phyloP scores from a whole-genome alignment of 495 filamentous ascomycete species.

The Bacidia gigantensis region DNA sequence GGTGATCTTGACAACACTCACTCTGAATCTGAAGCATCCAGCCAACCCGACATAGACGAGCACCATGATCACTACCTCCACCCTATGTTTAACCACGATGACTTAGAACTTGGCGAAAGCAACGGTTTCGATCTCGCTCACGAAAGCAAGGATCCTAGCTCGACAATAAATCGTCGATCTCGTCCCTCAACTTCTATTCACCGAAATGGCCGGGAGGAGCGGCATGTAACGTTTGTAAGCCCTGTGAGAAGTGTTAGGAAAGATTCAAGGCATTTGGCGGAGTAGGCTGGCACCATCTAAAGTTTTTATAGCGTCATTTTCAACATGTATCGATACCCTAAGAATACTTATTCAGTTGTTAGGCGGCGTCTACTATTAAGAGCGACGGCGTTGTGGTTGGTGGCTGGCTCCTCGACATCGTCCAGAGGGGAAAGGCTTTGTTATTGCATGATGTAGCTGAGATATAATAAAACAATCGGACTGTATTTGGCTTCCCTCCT shows the following conservation, averaged over 20 bases:
- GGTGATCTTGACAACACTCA: constrained; percentile 52
- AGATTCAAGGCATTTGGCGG: constrained; percentile 7
- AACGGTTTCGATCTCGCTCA: constrained; percentile 22
- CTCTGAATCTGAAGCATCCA: constrained; percentile 35
- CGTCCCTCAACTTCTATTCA: constrained; percentile 28
- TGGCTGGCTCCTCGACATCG: not conserved
- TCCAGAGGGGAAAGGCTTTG: not conserved
- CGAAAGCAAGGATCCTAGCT: constrained; percentile 7
- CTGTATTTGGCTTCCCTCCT: no score
- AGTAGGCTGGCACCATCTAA: not conserved
- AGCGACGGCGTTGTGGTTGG: not conserved
- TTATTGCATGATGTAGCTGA: no score
- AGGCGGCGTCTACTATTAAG: not conserved
- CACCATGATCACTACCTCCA: constrained; percentile 29
- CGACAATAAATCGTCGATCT: constrained; percentile 19
- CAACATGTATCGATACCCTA: not conserved
- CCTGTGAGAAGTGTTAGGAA: constrained; percentile 22
- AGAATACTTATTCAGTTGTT: not conserved
- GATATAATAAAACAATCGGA: no score
- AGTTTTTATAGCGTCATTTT: not conserved
- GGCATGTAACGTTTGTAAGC: constrained; percentile 36
- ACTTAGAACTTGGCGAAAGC: constrained; percentile 25
- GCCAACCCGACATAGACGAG: constrained; percentile 38
- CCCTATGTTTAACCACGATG: constrained; percentile 21
- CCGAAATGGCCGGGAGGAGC: constrained; percentile 34